Evolutionary conservation across 1,284 basidiomycete genomes (phyloP), one percentile per base, ranked within the genome.

Genomic region (Cutaneotrichosporon cavernicola): DNA sequence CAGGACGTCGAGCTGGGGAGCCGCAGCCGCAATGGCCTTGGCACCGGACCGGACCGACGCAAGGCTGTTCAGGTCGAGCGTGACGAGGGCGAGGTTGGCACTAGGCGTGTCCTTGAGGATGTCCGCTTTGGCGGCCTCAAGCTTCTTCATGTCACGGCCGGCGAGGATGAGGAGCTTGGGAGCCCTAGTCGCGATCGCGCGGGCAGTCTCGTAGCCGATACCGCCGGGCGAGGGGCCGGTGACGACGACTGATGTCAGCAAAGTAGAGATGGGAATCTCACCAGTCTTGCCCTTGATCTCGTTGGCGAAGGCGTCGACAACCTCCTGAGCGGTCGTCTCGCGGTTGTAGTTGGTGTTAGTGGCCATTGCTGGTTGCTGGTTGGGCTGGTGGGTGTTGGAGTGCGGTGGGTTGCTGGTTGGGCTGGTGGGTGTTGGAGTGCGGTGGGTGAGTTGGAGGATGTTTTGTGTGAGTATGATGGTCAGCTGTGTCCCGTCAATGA

Each of bases 141-240:
- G 60, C 58, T 65, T 66, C 14, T 60, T 31, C 53, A 46, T 26
- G 58, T 65, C 63, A 13, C 71, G 62, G 6, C 64, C 66, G 5
- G 67, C 66, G 2, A 72, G 61, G 46, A 70, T 58, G 21, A 72
- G 60, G n/a, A 66, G 56, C 36, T 53, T 56, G 22, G 71, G 69
- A 4, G 21, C 30, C 34, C 67, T 63, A 30, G 64, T 63, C 10
- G 68, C 68, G 5, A 72, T 65, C 8, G 68, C 69, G 11, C 58
- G 56, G 0, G 67, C 70, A 0, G 69, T 68, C 57, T 62, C 69
- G 60, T 52, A 68, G 11, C 70, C 70, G 43, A 72, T 31, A 0
- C 69, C 66, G 18, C 63, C 63, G 8, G 61, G 57, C 9, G 50
- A 61, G 14, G 66, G 56, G 32, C 71, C 71, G 2, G 69, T 72